Percentiles rank a stretch among this genome's conserved stretches.
These are phyloP conservation scores for Clarireedia homoeocarpa DNA, from an alignment of 2,329 filamentous ascomycete species.

Conservation along the genomic window DNA sequence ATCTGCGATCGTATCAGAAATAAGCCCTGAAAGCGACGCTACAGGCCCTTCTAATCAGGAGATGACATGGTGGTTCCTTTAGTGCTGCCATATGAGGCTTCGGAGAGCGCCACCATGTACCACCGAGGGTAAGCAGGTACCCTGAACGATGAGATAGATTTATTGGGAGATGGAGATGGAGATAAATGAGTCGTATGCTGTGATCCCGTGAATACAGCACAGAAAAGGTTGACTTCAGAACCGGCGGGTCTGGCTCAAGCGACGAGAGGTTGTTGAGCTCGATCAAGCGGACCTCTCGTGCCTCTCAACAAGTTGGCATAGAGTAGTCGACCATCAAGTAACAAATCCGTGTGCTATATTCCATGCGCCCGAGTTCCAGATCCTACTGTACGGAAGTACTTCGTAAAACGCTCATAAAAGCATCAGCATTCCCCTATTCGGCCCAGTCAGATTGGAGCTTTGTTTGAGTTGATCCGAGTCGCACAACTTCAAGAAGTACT, in stretches of 20 bases:
- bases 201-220: conserved; percentile 4
- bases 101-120: background rate
- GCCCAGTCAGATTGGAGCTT: background rate
- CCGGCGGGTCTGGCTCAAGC: background rate
- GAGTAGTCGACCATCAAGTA: no score
- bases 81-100: background rate
- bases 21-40: background rate
- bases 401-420: no score
- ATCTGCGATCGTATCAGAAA: background rate
- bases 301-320: no score
- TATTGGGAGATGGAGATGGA: background rate
- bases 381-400: no score
- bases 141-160: conserved; percentile 1
- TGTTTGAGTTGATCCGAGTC: background rate
- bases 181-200: conserved; percentile 2
- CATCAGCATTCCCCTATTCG: background rate
- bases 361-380: background rate
- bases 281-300: background rate
- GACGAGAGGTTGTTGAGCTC: background rate
- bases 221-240: background rate
- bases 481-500: background rate
- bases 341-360: background rate
- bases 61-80: background rate
- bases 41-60: background rate
- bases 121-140: conserved; percentile 6